Evolutionary conservation across 768 basidiomycete species (phyloP), one percentile per base, ranked within the genome.

Genomic region (Psilocybe sp.): DNA sequence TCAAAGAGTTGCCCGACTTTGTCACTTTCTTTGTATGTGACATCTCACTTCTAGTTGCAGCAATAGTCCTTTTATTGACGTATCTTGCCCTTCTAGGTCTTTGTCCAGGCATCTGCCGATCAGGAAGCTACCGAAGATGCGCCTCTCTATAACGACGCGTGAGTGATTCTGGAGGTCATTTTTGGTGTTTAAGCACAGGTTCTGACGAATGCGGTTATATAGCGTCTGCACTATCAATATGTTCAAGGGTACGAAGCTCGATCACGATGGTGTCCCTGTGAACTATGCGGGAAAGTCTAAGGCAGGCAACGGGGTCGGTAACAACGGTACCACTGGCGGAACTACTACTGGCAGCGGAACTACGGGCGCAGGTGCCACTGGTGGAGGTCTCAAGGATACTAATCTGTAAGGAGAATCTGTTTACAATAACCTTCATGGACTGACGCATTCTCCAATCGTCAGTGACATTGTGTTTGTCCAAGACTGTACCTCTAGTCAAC

Each of bases 381-480:
- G 23, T 7, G 23, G 3, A 28, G 23, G 23, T 7, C 7, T 28
- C 4, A 28, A 28, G 4, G 7, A 28, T 7, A 28, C 23, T 28
- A 7, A 4, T 28, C 23, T 28, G 23, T 28, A 28, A 28, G 23
- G 4, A 7, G 23, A 28, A 28, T 7, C 23, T 28, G 23, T 28
- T 7, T 28, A 28, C 3, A 7, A 28, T 28, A 28, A 4, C 23
- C 23, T 28, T 28, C 7, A 28, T 28, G 23, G 23, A 28, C 23
- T 28, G 23, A 28, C 23, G 7, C 23, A 28, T 28, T 7, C 23
- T 4, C 23, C 7, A 7, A 7, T 28, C 23, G 7, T 28, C 23
- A 54, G 53, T 38, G 53, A 54, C 39, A 45, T 54, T 14, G 44
- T 54, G 28, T 50, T 54, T 38, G 44, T 54, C 35, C 53, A 50